Base-by-base conservation (phyloP, 495 filamentous ascomycete genomes). In the Penicillium turbatum region DNA sequence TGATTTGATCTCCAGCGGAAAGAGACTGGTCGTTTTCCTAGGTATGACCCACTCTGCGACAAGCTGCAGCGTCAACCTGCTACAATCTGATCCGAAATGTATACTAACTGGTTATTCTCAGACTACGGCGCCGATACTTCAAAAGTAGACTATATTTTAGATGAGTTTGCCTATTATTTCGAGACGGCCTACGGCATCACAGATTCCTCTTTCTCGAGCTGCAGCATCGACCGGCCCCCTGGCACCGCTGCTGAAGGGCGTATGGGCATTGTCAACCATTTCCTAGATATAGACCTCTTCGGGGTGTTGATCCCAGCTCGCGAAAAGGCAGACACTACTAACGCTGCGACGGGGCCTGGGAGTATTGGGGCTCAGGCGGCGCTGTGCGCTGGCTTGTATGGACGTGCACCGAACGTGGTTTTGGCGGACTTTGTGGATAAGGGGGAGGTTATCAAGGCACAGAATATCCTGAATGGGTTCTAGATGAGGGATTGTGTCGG, bases 101-200 rank as follows among this genome's bases (percentile, higher is more conserved):
- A 16, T 21, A 47, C 29, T 48, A 24, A 53, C 17, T 17, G 4
- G 21, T 24, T 24, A 24, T 35, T 17, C n/a, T 37, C 38, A 69
- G 77, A 80, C 58, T 74, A 70, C 56, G 76, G 84, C 48, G 73
- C 77, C 26, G 48, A 79, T 49, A 67, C 74, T 40, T 45, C 61
- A 8, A 55, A 60, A 1, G 76, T 81, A 45, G 74, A 83, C 0
- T 88, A 84, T 67, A 80, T 90, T n/a, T 76, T 87, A 21, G 63
- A 79, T 52, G 84, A 91, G 63, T 91, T 88, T 67, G 66, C 72
- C 48, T 77, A 87, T 65, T 79, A 86, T 60, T 91, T 88, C 64
- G 86, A 90, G 68, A 90, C 84, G 0, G 66, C 83, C 12, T 91
- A 72, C 62, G 82, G 83, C 48, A 76, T 83, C 5, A 81, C 78